Evolutionary conservation across 768 basidiomycete genomes (phyloP).

Genomic region (Pulveroboletus sp.): DNA sequence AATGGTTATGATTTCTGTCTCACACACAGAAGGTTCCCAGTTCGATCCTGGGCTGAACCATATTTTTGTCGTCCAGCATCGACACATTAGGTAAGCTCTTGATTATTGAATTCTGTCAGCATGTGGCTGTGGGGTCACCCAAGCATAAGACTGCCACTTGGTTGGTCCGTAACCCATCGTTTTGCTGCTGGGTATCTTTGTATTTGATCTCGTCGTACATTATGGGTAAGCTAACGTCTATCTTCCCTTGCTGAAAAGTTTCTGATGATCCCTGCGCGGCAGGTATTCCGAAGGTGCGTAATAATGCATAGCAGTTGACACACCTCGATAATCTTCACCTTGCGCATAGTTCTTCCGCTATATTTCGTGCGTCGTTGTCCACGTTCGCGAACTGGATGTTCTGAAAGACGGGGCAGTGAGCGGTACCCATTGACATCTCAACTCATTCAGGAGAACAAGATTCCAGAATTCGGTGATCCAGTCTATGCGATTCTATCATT

Average conservation of each 20-base stretch:
- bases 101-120: not conserved
- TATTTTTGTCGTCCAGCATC: not conserved
- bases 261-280: conserved; percentile 2
- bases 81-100: not conserved
- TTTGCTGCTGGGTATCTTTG: conserved; percentile 4
- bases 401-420: conserved; percentile 53
- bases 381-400: not conserved
- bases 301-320: not conserved
- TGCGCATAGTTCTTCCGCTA: conserved; percentile 85
- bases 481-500: not conserved
- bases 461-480: conserved; percentile 88
- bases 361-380: conserved; percentile 63
- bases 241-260: not conserved
- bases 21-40: conserved; percentile 49
- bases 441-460: conserved; percentile 96
- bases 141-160: not conserved
- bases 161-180: not conserved
- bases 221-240: conserved; percentile 21
- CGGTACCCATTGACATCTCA: conserved; percentile 98
- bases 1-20: conserved; percentile 50
- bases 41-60: conserved; percentile 45
- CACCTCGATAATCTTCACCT: conserved; percentile 6
- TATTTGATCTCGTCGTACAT: conserved; percentile 4
- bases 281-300: conserved; percentile 63
- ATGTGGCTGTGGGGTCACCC: conserved; percentile 19